phyloP scores from a whole-genome alignment of 768 basidiomycete genomes.

The Rhodotorula kratochvilovae region DNA sequence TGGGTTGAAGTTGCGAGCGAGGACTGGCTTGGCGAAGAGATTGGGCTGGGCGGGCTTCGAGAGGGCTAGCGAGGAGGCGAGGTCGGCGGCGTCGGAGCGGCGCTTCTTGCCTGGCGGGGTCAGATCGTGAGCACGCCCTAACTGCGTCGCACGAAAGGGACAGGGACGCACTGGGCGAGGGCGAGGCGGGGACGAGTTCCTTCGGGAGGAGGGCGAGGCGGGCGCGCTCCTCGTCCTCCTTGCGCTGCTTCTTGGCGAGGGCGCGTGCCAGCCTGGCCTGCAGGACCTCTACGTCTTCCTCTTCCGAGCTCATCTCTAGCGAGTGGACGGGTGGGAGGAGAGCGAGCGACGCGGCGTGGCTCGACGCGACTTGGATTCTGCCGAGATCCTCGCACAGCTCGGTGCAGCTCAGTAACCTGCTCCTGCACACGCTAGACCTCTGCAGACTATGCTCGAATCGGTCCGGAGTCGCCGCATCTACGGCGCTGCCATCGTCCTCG shows the following conservation, averaged over 20 bases:
- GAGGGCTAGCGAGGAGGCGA: background rate
- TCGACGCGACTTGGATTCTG: background rate
- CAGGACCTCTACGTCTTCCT: background rate
- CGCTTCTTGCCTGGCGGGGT: conserved; percentile 28
- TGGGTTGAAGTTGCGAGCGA: background rate
- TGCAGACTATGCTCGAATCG: conserved; percentile 30
- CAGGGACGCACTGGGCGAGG: conserved; percentile 14
- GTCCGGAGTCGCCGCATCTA: conserved; percentile 18
- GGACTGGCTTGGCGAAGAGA: background rate
- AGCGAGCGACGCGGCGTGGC: background rate
- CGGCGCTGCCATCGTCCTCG: conserved; percentile 22
- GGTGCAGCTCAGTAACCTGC: too few relatives aligned
- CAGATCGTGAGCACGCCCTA: too few relatives aligned
- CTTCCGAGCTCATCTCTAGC: background rate
- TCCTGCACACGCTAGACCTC: too few relatives aligned
- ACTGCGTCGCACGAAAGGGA: too few relatives aligned
- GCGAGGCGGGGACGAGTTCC: conserved; percentile 21
- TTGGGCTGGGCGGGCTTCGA: background rate
- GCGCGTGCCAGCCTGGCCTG: background rate
- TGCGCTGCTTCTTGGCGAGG: background rate
- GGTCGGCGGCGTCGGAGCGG: conserved; percentile 5
- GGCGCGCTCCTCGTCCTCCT: background rate
- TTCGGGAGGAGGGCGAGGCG: background rate
- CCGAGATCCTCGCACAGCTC: too few relatives aligned
- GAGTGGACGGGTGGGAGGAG: background rate